Conservation (phyloP, 2,329 filamentous ascomycete species). For the Cladosporium austrohemisphaericum region DNA sequence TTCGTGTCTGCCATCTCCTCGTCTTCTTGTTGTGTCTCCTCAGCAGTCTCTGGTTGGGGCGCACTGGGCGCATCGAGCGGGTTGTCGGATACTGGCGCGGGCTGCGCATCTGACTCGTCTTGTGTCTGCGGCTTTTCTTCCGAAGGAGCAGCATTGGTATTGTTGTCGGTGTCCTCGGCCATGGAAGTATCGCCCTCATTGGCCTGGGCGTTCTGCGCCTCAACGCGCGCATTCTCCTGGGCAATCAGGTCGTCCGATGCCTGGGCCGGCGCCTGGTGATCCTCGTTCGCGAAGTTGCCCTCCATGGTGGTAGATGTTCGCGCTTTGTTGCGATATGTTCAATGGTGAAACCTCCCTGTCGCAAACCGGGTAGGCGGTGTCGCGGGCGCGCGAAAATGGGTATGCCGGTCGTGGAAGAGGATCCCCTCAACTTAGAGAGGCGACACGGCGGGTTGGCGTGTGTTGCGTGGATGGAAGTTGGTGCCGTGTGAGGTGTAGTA, state of each 20-base stretch:
- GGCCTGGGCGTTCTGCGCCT: constrained; percentile 25
- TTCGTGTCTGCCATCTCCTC: constrained; percentile 61
- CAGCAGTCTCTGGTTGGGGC: constrained; percentile 33
- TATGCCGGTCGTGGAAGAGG: too few relatives aligned
- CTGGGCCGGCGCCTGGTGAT: constrained; percentile 30
- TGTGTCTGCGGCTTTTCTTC: constrained; percentile 20
- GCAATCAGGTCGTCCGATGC: constrained; percentile 35
- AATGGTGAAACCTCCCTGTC: constrained; percentile 7
- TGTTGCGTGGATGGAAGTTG: too few relatives aligned
- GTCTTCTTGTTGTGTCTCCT: constrained; percentile 24
- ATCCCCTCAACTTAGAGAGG: too few relatives aligned
- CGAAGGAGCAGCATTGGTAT: background rate
- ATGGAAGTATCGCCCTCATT: constrained; percentile 33
- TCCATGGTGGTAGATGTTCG: constrained; percentile 14
- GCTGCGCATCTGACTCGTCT: constrained; percentile 19
- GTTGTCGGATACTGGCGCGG: constrained; percentile 33
- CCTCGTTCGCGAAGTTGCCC: constrained; percentile 30
- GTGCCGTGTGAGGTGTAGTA: too few relatives aligned
- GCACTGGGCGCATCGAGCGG: constrained; percentile 36
- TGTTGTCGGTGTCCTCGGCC: constrained; percentile 28
- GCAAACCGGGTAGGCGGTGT: constrained; percentile 7
- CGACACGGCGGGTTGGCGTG: too few relatives aligned
- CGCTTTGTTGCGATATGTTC: background rate
- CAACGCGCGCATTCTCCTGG: constrained; percentile 33
- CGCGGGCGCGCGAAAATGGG: background rate